Percentiles rank a stretch among this genome's conserved stretches.
phyloP scores from a whole-genome alignment of 192 early-diverging fungal genomes.

The Helicostylum pulchrum region DNA sequence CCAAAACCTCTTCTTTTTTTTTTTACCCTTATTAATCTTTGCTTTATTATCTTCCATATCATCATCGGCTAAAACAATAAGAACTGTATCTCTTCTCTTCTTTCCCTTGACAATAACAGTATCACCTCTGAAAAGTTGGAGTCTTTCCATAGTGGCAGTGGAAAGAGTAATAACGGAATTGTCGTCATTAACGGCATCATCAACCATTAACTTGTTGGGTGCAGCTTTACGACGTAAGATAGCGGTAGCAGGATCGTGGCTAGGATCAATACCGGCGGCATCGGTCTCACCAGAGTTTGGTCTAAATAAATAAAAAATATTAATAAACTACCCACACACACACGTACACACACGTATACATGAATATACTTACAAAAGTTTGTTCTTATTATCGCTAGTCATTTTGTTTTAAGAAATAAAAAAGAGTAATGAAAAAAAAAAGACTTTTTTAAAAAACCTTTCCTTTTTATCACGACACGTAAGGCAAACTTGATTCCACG shows the following conservation, averaged over 20 bases:
- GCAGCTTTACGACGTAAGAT: conserved; percentile 94
- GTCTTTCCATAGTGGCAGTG: conserved; percentile 88
- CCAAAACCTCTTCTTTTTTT: neutral
- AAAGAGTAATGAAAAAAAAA: neutral
- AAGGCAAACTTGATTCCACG: neutral
- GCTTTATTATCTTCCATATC: conserved; percentile 90
- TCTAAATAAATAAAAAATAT: conserved; percentile 24
- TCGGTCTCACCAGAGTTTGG: conserved; percentile 53
- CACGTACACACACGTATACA: too few species aligned
- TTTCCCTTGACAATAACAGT: conserved; percentile 96
- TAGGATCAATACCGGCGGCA: conserved; percentile 46
- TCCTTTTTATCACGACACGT: neutral
- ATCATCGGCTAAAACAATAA: conserved; percentile 93
- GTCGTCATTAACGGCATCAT: conserved; percentile 95
- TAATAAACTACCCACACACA: too few species aligned
- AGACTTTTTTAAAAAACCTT: too few species aligned
- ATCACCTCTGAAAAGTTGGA: conserved; percentile 94
- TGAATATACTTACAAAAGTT: conserved; percentile 6
- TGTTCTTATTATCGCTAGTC: conserved; percentile 14
- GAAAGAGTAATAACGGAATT: conserved; percentile 95
- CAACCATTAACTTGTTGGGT: conserved; percentile 98
- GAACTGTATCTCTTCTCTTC: conserved; percentile 95
- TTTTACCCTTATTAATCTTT: conserved; percentile 80
- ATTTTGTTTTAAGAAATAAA: conserved; percentile 10
- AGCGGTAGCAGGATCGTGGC: conserved; percentile 87